These are phyloP conservation scores for Lyophyllum shimeji DNA, from an alignment of 768 basidiomycete genomes.

Conservation along the genomic window DNA sequence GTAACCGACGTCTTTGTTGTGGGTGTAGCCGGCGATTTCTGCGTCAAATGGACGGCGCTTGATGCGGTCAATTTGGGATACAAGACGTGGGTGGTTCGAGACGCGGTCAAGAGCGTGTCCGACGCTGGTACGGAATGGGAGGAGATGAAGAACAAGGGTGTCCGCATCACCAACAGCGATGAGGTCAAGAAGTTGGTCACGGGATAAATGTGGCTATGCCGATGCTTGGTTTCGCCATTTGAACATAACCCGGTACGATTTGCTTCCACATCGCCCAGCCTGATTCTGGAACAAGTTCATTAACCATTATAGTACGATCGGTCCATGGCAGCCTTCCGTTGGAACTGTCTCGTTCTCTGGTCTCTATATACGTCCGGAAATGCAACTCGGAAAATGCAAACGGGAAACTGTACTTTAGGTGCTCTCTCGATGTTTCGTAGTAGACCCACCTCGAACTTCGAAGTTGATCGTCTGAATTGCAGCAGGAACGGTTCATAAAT, in stretches of 20 bases:
- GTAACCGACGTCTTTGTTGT: slow-evolving; percentile 63
- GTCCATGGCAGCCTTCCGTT: too few species aligned
- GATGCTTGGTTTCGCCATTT: not conserved
- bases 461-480: not conserved
- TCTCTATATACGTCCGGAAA: not conserved
- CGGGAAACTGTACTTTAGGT: not conserved
- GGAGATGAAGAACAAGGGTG: slow-evolving; percentile 33
- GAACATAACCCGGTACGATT: not conserved
- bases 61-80: slow-evolving; percentile 52
- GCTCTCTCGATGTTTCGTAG: not conserved
- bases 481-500: not conserved
- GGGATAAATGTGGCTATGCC: not conserved
- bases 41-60: slow-evolving; percentile 60
- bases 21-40: slow-evolving; percentile 79
- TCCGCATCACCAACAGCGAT: slow-evolving; percentile 28
- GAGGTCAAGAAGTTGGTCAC: slow-evolving; percentile 26
- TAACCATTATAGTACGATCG: too few species aligned
- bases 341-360: too few species aligned
- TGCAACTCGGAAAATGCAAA: not conserved
- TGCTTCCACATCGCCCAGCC: too few species aligned
- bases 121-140: slow-evolving; percentile 33
- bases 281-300: too few species aligned
- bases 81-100: slow-evolving; percentile 48
- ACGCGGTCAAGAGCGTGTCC: slow-evolving; percentile 46
- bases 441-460: not conserved